Percentiles rank a stretch among this genome's conserved stretches.
These are phyloP conservation scores for Zoysia matrella DNA, from an alignment of 202 grass and related monocot species.

Conservation along the genomic window DNA sequence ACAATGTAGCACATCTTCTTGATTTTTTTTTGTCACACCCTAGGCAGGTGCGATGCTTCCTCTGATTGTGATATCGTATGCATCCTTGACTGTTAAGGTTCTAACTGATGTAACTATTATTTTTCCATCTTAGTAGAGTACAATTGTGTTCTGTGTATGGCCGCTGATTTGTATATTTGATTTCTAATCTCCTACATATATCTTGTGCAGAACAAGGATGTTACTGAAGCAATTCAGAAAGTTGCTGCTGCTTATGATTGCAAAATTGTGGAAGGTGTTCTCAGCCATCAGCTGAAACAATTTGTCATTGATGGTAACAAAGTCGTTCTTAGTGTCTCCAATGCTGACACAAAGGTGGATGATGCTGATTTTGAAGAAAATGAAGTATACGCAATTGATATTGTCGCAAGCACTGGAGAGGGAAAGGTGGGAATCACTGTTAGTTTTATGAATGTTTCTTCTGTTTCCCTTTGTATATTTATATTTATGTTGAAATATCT, in stretches of 20 bases:
- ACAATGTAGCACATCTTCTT: not conserved
- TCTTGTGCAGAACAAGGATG: no score
- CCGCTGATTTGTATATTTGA: not conserved
- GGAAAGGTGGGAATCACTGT: conserved; percentile 66
- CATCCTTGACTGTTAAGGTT: not conserved
- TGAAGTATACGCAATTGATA: conserved; percentile 53
- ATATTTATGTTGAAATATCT: no score
- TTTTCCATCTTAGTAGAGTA: not conserved
- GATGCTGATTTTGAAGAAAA: no score
- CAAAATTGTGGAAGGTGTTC: no score
- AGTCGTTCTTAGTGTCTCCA: conserved; percentile 79
- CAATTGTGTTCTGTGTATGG: not conserved
- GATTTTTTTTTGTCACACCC: not conserved
- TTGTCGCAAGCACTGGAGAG: conserved; percentile 93
- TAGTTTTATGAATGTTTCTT: not conserved
- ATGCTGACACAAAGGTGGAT: conserved; percentile 31
- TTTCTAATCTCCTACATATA: not conserved
- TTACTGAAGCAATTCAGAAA: no score
- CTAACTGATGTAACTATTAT: not conserved
- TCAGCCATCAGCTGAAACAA: conserved; percentile 95
- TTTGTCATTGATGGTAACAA: conserved; percentile 99
- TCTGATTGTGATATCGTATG: not conserved
- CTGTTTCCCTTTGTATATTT: no score
- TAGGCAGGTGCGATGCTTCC: not conserved
- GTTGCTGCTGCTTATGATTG: no score